These are phyloP conservation scores for Tarenaya hassleriana DNA, from an alignment of 345 rosid species.

Conservation along the genomic window DNA sequence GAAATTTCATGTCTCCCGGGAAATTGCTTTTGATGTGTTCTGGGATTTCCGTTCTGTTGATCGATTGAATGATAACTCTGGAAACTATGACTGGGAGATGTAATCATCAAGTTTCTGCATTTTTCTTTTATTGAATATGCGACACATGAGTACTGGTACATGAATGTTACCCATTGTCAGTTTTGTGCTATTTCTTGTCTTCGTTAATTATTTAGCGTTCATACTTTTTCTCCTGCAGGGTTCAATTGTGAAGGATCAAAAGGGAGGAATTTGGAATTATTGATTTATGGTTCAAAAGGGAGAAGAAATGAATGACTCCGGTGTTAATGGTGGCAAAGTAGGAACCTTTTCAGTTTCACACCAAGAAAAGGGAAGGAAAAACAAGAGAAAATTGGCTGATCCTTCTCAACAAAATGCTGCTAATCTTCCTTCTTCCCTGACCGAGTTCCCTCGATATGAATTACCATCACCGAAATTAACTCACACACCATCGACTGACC, in stretches of 20 bases:
- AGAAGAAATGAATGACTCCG: slow-evolving; percentile 26
- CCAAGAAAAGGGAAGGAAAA: slow-evolving; percentile 80
- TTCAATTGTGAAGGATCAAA: no score
- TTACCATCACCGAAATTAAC: slow-evolving; percentile 24
- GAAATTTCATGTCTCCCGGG: slow-evolving; percentile 13
- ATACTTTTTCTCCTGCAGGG: no score
- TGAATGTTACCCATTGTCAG: not conserved
- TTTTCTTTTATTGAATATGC: slow-evolving; percentile 14
- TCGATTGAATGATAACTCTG: slow-evolving; percentile 10
- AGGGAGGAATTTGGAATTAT: slow-evolving; percentile 2
- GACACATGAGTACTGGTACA: not conserved
- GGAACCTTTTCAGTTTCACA: slow-evolving; percentile 38
- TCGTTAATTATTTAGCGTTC: not conserved
- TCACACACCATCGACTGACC: slow-evolving; percentile 17
- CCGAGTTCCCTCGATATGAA: slow-evolving; percentile 36
- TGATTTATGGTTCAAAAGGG: slow-evolving; percentile 21
- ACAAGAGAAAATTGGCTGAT: slow-evolving; percentile 88
- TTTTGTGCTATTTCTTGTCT: not conserved
- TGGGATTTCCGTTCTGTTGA: not conserved
- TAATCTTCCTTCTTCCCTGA: slow-evolving; percentile 23
- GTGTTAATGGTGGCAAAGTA: slow-evolving; percentile 19
- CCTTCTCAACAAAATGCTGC: slow-evolving; percentile 36
- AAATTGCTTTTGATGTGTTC: slow-evolving; percentile 16
- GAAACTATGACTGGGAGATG: not conserved
- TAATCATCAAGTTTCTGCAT: slow-evolving; percentile 1